Base-by-base conservation (phyloP, 2,329 filamentous ascomycete genomes). In the Colletotrichum cordylinicola region DNA sequence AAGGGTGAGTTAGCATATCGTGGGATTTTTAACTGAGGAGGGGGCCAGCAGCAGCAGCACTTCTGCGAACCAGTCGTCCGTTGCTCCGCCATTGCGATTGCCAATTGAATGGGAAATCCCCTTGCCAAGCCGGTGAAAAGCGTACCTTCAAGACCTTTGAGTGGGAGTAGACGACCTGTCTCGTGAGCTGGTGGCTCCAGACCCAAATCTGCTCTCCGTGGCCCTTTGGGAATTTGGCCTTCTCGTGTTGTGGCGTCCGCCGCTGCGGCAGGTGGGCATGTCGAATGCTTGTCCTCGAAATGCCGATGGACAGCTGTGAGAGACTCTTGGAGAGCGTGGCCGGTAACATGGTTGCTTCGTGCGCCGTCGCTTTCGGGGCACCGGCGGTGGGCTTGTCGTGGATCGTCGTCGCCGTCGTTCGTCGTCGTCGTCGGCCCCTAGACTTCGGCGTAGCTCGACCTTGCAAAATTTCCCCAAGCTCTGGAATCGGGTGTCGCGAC, bases 131-230 rank as follows among this genome's bases (percentile, higher is more conserved):
- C 21, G 8, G n/a, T 52, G 6, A 13, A 52, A 52, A 52, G 43
- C 87, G 60, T 80, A 91, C 90, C 78, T 88, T 83, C 12, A 91
- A 74, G 6, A 84, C 82, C 21, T 85, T 83, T 27, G 82, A 82
- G 79, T 88, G 87, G 66, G 88, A 90, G 82, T 91, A 91, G 71
- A 91, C 84, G 65, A 90, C 85, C 81, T 90, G 85, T 62, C 90
- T 86, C 18, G 86, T 84, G 70, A 85, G 80, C 70, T 90, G 83
- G 82, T 92, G 87, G 79, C 84, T 83, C 80, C 88, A 91, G 69
- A 92, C 82, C 87, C 87, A 92, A 80, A 92, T 90, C 80, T 88
- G 86, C 85, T 92, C 89, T 80, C 90, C 90, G 75, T 91, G 90
- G 75, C 85, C 85, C 55, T 84, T 80, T 21, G 84, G 81, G 69